These are phyloP conservation scores for Leucosporidium yakuticum DNA, from an alignment of 768 basidiomycete species.

Conservation along the genomic window DNA sequence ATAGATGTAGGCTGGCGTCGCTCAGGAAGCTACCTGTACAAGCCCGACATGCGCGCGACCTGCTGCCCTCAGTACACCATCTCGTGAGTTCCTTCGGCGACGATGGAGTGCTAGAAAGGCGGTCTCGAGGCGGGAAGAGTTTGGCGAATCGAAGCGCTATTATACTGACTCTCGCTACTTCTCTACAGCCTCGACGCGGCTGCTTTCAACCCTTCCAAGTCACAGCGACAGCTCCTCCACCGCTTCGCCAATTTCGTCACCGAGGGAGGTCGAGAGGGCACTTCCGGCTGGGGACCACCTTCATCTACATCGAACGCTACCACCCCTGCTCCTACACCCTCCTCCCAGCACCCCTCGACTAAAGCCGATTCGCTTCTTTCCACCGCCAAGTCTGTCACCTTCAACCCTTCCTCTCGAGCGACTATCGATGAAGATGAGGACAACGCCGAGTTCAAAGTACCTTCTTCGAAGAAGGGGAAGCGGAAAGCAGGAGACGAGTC, in stretches of 20 bases:
- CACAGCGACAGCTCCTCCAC: slow-evolving; percentile 67
- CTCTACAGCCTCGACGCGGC: slow-evolving; percentile 58
- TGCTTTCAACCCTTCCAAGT: slow-evolving; percentile 62
- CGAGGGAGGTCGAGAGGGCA: slow-evolving; percentile 43
- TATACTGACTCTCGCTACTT: not conserved
- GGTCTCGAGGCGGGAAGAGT: too few relatives aligned
- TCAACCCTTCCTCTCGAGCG: not conserved
- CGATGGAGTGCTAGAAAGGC: not conserved
- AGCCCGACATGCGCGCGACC: slow-evolving; percentile 69
- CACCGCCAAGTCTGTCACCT: slow-evolving; percentile 5
- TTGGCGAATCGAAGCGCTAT: too few relatives aligned
- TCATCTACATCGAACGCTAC: not conserved
- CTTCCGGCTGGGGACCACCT: slow-evolving; percentile 31
- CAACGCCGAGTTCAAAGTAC: not conserved
- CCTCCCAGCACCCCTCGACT: slow-evolving; percentile 28
- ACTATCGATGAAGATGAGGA: not conserved
- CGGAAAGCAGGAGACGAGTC: not conserved
- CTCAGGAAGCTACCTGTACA: slow-evolving; percentile 64
- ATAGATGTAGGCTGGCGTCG: slow-evolving; percentile 46
- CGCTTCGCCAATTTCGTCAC: slow-evolving; percentile 72
- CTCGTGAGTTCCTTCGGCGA: slow-evolving; percentile 52
- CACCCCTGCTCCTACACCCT: not conserved
- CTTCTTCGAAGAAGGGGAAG: not conserved
- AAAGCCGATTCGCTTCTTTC: not conserved
- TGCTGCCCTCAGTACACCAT: slow-evolving; percentile 97